Percentiles rank a stretch among this genome's conserved stretches.
phyloP scores from a whole-genome alignment of 2,329 filamentous ascomycete genomes.

The Colletotrichum cuscutae region DNA sequence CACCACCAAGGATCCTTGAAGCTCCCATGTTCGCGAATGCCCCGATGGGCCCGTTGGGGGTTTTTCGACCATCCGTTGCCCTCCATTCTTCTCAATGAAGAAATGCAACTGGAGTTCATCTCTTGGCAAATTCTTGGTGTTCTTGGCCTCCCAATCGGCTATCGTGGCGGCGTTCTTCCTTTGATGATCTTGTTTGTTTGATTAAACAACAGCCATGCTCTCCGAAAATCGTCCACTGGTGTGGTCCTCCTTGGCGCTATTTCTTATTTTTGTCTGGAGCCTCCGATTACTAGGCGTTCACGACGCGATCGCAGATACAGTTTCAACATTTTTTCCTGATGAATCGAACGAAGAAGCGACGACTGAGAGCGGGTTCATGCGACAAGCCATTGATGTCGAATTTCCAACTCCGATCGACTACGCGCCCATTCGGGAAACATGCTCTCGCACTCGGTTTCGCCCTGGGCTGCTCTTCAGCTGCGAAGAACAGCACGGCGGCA shows the following conservation, averaged over 20 bases:
- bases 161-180: not conserved
- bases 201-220: conserved; percentile 24
- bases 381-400: conserved; percentile 44
- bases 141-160: not conserved
- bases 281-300: conserved; percentile 15
- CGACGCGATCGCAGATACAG: not conserved
- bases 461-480: conserved; percentile 50
- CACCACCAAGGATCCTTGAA: not conserved
- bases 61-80: not conserved
- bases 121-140: not conserved
- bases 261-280: conserved; percentile 27
- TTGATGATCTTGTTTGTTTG: not conserved
- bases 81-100: not conserved
- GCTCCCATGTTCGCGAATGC: not conserved
- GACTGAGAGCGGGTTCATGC: conserved; percentile 37
- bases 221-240: conserved; percentile 24
- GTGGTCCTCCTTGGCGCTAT: conserved; percentile 7
- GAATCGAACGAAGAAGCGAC: conserved; percentile 23
- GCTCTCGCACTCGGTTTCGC: conserved; percentile 45
- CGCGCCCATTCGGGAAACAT: conserved; percentile 45
- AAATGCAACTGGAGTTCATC: not conserved
- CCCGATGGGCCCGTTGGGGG: not conserved
- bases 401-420: conserved; percentile 48
- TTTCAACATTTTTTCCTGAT: conserved; percentile 12
- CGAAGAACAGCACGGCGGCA: conserved; percentile 50